Evolutionary conservation across 2,329 filamentous ascomycete genomes (phyloP), one percentile per base, ranked within the genome.

Genomic region (Colletotrichum cereale): DNA sequence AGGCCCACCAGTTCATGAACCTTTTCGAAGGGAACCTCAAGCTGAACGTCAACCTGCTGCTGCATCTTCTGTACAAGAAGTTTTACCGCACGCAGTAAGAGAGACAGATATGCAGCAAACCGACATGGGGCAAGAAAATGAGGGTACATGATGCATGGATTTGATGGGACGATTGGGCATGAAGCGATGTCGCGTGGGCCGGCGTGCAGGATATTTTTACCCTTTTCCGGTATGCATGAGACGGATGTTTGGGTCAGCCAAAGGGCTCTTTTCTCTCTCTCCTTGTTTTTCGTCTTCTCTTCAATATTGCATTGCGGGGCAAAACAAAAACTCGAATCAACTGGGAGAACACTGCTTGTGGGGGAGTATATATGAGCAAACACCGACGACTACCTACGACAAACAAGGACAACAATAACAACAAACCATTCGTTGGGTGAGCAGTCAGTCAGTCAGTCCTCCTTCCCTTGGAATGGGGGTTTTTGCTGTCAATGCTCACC

Each of bases 41-140:
- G 82, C 88, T 99, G 78, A 98, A 98, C 82, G 96, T 99, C 78
- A 99, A 99, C 85, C 82, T 99, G 79, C 90, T 99, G 84, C 86
- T 99, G 86, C 96, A 99, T 87, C 86, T 98, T 82, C 89, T 99
- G 76, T 98, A 98, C 87, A 97, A 97, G 89, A 99, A 99, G 87
- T 99, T 99, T 82, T 99, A 99, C 80, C 86, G 90, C 73, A 92
- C 90, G 72, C 89, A 91, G 78, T 91, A 84, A 83, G 44, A 47
- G 11, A 34, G 8, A 5, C 4, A 47, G 21, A 36, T 4, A 40
- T 36, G 70, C 38, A 44, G 26, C 53, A 66, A 66, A 31, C n/a
- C 31, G 11, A 10, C 31, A 29, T 12, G 55, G 21, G 44, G 21
- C 42, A 44, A 52, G 48, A 71, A 18, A 36, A 44, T 12, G 42